Evolutionary conservation across 768 basidiomycete genomes (phyloP).

Genomic region (Solioccasus polychromus): DNA sequence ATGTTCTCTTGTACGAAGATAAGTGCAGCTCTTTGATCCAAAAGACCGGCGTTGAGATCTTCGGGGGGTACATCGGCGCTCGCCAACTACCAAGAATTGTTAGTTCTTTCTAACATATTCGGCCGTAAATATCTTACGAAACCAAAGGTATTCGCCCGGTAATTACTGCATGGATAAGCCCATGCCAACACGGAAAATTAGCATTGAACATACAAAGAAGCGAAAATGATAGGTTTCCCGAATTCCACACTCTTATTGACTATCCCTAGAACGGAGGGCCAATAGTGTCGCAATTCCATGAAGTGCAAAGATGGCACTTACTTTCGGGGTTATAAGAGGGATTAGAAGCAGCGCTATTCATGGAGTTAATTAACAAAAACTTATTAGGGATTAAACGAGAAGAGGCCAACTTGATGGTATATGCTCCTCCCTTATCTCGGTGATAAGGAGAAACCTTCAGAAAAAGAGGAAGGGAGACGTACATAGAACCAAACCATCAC

Average conservation of each 20-base stretch:
- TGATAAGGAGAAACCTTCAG: not conserved
- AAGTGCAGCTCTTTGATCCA: slow-evolving; percentile 58
- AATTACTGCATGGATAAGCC: slow-evolving; percentile 10
- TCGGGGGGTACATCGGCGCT: slow-evolving; percentile 42
- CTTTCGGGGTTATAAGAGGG: slow-evolving; percentile 15
- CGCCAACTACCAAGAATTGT: slow-evolving; percentile 38
- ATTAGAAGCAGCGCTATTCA: slow-evolving; percentile 14
- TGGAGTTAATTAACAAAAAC: too few relatives aligned
- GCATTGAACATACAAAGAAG: slow-evolving; percentile 10
- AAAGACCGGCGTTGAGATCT: slow-evolving; percentile 57
- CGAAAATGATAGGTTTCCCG: slow-evolving; percentile 17
- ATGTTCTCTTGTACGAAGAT: slow-evolving; percentile 66
- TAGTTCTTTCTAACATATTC: not conserved
- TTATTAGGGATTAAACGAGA: not conserved
- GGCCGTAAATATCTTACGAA: slow-evolving; percentile 6
- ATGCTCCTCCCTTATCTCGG: slow-evolving; percentile 10
- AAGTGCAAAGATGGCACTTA: not conserved
- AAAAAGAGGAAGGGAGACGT: not conserved
- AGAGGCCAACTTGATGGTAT: slow-evolving; percentile 7
- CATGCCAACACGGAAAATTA: not conserved
- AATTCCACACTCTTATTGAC: slow-evolving; percentile 5
- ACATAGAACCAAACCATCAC: slow-evolving; percentile 23
- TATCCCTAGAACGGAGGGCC: slow-evolving; percentile 6
- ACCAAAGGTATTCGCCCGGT: slow-evolving; percentile 17
- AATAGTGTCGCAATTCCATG: not conserved